These are phyloP conservation scores for Diaporthe amygdali DNA, from an alignment of 2,329 filamentous ascomycete species.

Conservation along the genomic window DNA sequence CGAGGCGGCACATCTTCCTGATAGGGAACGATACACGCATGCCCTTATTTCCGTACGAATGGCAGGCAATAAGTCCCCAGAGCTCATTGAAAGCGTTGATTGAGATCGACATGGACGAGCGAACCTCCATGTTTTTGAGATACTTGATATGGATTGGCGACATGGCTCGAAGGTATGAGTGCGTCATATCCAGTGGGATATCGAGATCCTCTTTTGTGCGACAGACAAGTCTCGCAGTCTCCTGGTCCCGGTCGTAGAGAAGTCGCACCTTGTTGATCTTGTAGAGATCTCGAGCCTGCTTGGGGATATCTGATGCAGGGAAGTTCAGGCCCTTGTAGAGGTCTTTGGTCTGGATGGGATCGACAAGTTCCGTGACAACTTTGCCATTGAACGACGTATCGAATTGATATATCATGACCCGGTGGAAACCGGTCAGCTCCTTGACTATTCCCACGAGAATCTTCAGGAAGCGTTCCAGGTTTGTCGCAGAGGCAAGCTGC, in stretches of 20 bases:
- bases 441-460: slow-evolving; percentile 86
- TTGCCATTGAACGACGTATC: slow-evolving; percentile 82
- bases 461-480: slow-evolving; percentile 76
- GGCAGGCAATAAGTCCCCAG: slow-evolving; percentile 88
- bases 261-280: slow-evolving; percentile 88
- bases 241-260: slow-evolving; percentile 82
- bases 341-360: slow-evolving; percentile 79
- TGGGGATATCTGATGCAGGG: slow-evolving; percentile 85
- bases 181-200: slow-evolving; percentile 79
- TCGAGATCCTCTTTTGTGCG: slow-evolving; percentile 76
- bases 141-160: slow-evolving; percentile 91
- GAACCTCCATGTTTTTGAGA: slow-evolving; percentile 84
- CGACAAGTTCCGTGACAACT: slow-evolving; percentile 86
- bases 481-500: slow-evolving; percentile 75
- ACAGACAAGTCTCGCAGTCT: slow-evolving; percentile 83
- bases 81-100: slow-evolving; percentile 85
- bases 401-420: slow-evolving; percentile 93
- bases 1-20: slow-evolving; percentile 86
- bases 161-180: slow-evolving; percentile 86
- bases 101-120: slow-evolving; percentile 94
- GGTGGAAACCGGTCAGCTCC: slow-evolving; percentile 88
- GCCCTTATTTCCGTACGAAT: slow-evolving; percentile 76
- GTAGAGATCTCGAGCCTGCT: slow-evolving; percentile 86
- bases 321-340: slow-evolving; percentile 89
- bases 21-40: slow-evolving; percentile 95